Conservation (phyloP, 2,329 filamentous ascomycete species). For the Aspergillus felis region DNA sequence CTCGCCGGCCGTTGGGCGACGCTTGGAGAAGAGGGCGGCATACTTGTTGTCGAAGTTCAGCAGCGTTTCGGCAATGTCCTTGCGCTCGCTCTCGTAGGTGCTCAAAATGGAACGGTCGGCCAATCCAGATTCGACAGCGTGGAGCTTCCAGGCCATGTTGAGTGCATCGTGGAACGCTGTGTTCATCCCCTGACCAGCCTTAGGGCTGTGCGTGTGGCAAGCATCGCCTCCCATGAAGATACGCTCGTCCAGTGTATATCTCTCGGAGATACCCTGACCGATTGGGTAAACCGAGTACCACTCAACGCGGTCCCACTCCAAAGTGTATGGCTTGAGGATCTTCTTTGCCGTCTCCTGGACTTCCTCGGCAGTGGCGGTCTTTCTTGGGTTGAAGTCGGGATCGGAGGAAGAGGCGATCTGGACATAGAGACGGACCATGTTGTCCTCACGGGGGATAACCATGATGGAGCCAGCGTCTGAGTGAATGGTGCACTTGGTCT, state of each 20-base stretch:
- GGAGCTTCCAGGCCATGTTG: slow-evolving; percentile 95
- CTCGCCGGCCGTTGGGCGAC: slow-evolving; percentile 67
- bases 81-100: slow-evolving; percentile 84
- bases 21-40: slow-evolving; percentile 81
- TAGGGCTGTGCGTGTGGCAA: slow-evolving; percentile 62
- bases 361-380: slow-evolving; percentile 56
- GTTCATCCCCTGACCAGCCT: slow-evolving; percentile 63
- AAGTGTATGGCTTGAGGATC: slow-evolving; percentile 57
- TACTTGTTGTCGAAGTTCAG: slow-evolving; percentile 86
- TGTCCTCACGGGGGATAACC: slow-evolving; percentile 53
- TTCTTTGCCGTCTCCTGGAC: slow-evolving; percentile 56
- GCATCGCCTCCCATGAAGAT: slow-evolving; percentile 64
- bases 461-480: slow-evolving; percentile 62
- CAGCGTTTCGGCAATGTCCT: slow-evolving; percentile 76
- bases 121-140: slow-evolving; percentile 80
- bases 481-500: slow-evolving; percentile 67
- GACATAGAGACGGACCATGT: slow-evolving; percentile 49
- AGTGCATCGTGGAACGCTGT: slow-evolving; percentile 62
- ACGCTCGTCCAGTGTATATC: slow-evolving; percentile 61
- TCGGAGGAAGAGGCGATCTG: slow-evolving; percentile 62
- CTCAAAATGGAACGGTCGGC: slow-evolving; percentile 69
- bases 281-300: slow-evolving; percentile 66
- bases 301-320: slow-evolving; percentile 62
- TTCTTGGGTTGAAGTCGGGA: slow-evolving; percentile 58
- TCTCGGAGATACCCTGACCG: slow-evolving; percentile 62